phyloP scores from a whole-genome alignment of 768 basidiomycete species.

The Brasilioporus rufonigricans region DNA sequence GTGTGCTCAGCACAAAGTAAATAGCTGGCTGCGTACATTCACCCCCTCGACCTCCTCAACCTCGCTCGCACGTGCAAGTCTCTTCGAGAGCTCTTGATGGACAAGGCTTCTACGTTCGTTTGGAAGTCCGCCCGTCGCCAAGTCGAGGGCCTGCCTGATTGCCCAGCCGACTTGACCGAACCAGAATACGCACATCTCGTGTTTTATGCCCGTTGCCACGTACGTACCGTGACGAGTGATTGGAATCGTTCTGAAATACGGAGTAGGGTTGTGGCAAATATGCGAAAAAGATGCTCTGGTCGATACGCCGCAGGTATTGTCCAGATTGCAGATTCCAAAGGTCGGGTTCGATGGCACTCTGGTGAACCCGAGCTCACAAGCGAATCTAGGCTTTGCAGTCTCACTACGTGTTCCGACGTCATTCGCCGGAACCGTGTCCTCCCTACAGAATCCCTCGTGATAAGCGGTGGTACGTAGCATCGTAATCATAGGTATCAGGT shows the following conservation, averaged over 20 bases:
- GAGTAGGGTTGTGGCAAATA: neutral
- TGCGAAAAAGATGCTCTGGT: neutral
- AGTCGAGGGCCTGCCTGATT: constrained; percentile 36
- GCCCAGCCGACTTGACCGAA: constrained; percentile 27
- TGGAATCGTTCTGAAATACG: neutral
- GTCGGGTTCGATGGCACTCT: neutral
- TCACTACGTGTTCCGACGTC: neutral
- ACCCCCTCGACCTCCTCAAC: neutral
- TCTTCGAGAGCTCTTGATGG: constrained; percentile 28
- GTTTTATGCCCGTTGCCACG: neutral
- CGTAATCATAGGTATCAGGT: too few relatives aligned
- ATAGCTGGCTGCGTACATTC: neutral
- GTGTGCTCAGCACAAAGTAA: too few relatives aligned
- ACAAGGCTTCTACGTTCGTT: constrained; percentile 26
- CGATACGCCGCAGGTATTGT: constrained; percentile 4
- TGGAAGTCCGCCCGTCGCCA: constrained; percentile 29
- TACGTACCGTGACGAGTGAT: neutral
- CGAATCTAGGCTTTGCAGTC: neutral
- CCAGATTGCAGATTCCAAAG: neutral
- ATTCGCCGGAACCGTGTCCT: neutral
- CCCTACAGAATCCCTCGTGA: neutral
- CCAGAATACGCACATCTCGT: constrained; percentile 23
- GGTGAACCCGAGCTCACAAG: too few relatives aligned
- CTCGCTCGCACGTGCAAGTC: constrained; percentile 5
- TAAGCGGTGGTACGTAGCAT: neutral